Evolutionary conservation across 805 yeast genomes (phyloP).

Genomic region (Wickerhamiella cacticola): DNA sequence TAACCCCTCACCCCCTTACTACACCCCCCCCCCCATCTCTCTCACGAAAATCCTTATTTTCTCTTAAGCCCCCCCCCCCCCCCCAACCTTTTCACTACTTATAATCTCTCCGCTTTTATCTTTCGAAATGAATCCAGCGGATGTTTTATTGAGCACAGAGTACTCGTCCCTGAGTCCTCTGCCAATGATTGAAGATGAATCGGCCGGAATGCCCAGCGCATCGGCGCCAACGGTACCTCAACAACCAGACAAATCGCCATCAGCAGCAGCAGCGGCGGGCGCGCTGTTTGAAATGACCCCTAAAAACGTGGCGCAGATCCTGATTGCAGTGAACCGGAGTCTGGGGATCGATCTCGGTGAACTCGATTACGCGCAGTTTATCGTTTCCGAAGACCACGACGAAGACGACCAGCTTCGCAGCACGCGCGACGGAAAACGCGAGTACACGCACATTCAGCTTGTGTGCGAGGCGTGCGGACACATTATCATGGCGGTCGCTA

Average conservation of each 20-base stretch:
- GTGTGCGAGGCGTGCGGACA: slow-evolving; percentile 74
- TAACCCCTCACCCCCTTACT: too few species aligned
- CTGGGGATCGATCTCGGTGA: slow-evolving; percentile 22
- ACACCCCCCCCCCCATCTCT: too few species aligned
- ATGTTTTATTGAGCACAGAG: slow-evolving; percentile 10
- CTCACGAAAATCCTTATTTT: too few species aligned
- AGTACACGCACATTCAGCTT: slow-evolving; percentile 41
- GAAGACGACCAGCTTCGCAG: slow-evolving; percentile 10
- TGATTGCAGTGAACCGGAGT: slow-evolving; percentile 16
- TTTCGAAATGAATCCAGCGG: slow-evolving; percentile 8
- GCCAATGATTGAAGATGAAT: slow-evolving; percentile 1
- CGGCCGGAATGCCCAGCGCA: neutral
- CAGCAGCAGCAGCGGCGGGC: neutral
- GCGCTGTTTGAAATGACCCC: neutral
- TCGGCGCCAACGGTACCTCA: neutral
- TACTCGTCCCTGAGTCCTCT: slow-evolving; percentile 7
- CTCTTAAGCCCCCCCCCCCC: too few species aligned
- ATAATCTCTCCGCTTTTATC: neutral
- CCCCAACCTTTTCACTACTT: neutral
- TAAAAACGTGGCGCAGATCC: slow-evolving; percentile 7
- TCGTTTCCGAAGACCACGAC: slow-evolving; percentile 15
- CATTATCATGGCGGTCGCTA: slow-evolving; percentile 67
- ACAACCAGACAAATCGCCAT: neutral
- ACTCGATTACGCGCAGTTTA: slow-evolving; percentile 19
- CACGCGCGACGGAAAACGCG: slow-evolving; percentile 18